Evolutionary conservation across 148 eudicot genomes (phyloP), one percentile per base, ranked within the genome.

Genomic region (Dianthus caryophyllus): DNA sequence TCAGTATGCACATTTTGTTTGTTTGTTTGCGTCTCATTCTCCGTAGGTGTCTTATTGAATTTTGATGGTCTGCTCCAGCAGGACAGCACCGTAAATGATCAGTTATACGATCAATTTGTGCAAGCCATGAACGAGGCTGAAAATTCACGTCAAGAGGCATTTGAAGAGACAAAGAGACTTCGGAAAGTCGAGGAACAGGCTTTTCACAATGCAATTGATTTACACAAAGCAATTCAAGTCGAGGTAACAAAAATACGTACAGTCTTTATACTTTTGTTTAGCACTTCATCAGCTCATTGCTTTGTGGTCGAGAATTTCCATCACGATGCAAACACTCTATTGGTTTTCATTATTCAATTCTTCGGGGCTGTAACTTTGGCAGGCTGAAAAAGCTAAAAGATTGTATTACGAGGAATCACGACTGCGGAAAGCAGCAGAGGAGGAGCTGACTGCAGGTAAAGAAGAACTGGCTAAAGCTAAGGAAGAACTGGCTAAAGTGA

Each of bases 161-260:
- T 73, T 67, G 83, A 81, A 64, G 92, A 86, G 76, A 83, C 91
- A 53, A 65, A 44, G 44, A 83, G 76, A 77, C 85, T 84, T 31
- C 58, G 65, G 43, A 86, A 83, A 76, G 92, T 87, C 44, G 90
- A 86, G 78, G 86, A 80, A 69, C 78, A 81, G 65, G 81, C 78
- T 36, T 68, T 84, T 66, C 4, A 1, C 10, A 85, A 81, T 48
- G 96, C 90, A 61, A 67, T 79, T 21, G 75, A 76, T 75, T n/a
- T n/a, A n/a, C n/a, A n/a, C n/a, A n/a, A n/a, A n/a, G n/a, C n/a
- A n/a, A n/a, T n/a, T n/a, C n/a, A n/a, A n/a, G n/a, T n/a, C n/a
- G 76, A 73, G 77, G 97, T 91, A 81, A 78, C 68, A 14, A 72
- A 2, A 33, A 21, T 36, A n/a, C 9, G 2, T 38, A 10, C 12